Conservation (phyloP, 306 rosid genomes). For the Chamaecrista fasciculata region DNA sequence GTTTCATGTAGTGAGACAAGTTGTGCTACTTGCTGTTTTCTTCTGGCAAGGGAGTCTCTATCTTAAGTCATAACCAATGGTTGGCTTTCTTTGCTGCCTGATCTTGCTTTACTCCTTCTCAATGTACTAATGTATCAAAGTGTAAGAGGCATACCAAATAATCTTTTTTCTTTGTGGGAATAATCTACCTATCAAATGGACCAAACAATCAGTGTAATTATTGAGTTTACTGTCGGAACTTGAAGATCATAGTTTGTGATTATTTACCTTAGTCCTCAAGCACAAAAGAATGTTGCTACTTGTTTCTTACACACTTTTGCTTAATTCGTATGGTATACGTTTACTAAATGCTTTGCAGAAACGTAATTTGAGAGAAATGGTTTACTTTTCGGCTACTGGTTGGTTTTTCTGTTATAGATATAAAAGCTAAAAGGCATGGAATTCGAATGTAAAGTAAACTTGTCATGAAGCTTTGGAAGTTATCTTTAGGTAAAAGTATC, state of each 20-base stretch:
- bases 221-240: background rate
- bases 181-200: background rate
- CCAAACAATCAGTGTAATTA: background rate
- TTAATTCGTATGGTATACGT: background rate
- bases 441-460: background rate
- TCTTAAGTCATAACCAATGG: background rate
- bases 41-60: conserved; percentile 22
- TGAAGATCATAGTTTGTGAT: background rate
- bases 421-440: background rate
- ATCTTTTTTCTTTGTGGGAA: background rate
- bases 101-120: background rate
- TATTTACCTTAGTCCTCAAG: background rate
- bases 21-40: conserved; percentile 33
- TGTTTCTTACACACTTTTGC: background rate
- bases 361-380: background rate
- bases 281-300: background rate
- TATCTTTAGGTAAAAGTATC: no score
- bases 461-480: no score
- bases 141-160: background rate
- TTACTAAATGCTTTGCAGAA: background rate
- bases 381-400: background rate
- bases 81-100: conserved; percentile 15
- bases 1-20: conserved; percentile 37
- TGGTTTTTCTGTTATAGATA: background rate
- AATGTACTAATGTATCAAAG: background rate